Percentiles rank a stretch among this genome's conserved stretches.
Evolutionary conservation across 257 asterid species (phyloP).

Genomic region (Handroanthus guayacan): DNA sequence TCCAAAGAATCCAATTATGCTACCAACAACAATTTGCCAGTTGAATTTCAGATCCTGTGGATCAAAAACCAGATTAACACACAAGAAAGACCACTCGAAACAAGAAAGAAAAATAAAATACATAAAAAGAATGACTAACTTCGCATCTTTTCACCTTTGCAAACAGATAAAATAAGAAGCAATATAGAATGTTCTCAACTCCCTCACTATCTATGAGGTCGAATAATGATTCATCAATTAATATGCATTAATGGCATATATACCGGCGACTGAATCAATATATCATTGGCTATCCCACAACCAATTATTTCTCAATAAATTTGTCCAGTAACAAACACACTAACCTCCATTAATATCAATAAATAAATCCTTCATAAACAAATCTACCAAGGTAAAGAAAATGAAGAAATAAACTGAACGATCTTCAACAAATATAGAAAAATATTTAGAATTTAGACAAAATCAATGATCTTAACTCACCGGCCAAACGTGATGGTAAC

Average conservation of each 20-base stretch:
- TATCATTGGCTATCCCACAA: not conserved
- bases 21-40: constrained; percentile 77
- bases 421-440: not conserved
- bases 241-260: no score
- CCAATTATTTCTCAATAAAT: constrained; percentile 3
- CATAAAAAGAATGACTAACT: not conserved
- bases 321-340: constrained; percentile 4
- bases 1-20: constrained; percentile 89
- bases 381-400: not conserved
- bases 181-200: not conserved
- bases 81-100: constrained; percentile 5
- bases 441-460: not conserved
- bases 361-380: constrained; percentile 31
- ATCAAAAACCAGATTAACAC: constrained; percentile 19
- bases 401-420: not conserved
- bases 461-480: constrained; percentile 54
- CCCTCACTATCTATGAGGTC: constrained; percentile 8
- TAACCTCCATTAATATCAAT: constrained; percentile 11
- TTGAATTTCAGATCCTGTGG: constrained; percentile 76
- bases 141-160: not conserved
- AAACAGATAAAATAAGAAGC: not conserved
- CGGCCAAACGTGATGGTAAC: constrained; percentile 96
- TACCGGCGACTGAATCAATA: not conserved
- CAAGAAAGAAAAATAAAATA: not conserved
- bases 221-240: not conserved